Conservation (phyloP, 805 yeast species). For the Lachancea fermentati region DNA sequence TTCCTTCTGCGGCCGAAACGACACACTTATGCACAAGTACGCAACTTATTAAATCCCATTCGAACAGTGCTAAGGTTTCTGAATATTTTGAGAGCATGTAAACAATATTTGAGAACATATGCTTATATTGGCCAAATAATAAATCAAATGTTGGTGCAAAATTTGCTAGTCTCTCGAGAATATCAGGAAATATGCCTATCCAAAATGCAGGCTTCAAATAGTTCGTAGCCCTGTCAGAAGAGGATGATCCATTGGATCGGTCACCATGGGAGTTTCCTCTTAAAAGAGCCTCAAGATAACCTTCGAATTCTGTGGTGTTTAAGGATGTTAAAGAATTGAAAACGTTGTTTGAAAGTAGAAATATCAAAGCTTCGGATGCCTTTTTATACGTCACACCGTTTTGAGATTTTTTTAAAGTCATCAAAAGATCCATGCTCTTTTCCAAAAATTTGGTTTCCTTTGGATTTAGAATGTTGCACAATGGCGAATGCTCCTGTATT, state of each 20-base stretch:
- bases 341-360: slow-evolving; percentile 35
- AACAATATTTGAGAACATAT: slow-evolving; percentile 16
- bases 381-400: slow-evolving; percentile 28
- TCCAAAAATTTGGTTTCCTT: slow-evolving; percentile 19
- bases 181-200: slow-evolving; percentile 8
- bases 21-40: background rate
- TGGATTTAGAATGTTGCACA: slow-evolving; percentile 30
- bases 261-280: slow-evolving; percentile 8
- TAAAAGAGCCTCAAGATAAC: slow-evolving; percentile 16
- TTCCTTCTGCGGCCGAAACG: background rate
- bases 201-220: slow-evolving; percentile 15
- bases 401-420: slow-evolving; percentile 31
- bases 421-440: slow-evolving; percentile 25
- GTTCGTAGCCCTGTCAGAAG: slow-evolving; percentile 2
- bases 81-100: background rate
- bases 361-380: slow-evolving; percentile 30
- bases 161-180: slow-evolving; percentile 11
- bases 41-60: slow-evolving; percentile 20
- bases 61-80: slow-evolving; percentile 3
- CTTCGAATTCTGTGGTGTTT: slow-evolving; percentile 16
- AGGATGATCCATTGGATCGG: background rate
- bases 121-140: slow-evolving; percentile 11
- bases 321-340: slow-evolving; percentile 28
- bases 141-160: slow-evolving; percentile 8
- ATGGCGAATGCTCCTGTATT: slow-evolving; percentile 27